These are phyloP conservation scores for Dactylellina leptospora DNA, from an alignment of 2,329 filamentous ascomycete genomes.

Conservation along the genomic window DNA sequence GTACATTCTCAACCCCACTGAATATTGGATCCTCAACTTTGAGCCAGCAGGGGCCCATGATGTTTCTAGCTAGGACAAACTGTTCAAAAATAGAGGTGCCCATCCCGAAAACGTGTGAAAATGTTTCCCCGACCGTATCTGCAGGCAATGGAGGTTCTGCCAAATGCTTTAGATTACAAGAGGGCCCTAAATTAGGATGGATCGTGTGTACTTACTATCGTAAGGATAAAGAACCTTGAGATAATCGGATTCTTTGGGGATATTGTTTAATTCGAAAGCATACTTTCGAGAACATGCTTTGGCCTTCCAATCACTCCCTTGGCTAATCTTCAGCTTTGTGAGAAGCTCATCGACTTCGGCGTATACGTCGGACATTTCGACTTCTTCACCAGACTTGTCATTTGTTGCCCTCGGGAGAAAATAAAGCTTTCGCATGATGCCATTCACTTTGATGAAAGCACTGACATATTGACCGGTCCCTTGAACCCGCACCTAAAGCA, in stretches of 20 bases:
- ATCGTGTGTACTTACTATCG: slow-evolving; percentile 67
- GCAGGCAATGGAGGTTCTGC: slow-evolving; percentile 74
- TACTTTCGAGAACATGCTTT: slow-evolving; percentile 91
- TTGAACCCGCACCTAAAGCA: slow-evolving; percentile 63
- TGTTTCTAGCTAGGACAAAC: slow-evolving; percentile 97
- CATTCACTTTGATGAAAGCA: slow-evolving; percentile 95
- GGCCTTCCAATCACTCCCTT: slow-evolving; percentile 78
- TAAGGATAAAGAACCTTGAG: slow-evolving; percentile 97
- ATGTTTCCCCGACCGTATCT: slow-evolving; percentile 81
- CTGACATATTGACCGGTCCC: slow-evolving; percentile 80
- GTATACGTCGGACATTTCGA: slow-evolving; percentile 89
- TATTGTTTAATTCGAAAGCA: slow-evolving; percentile 86
- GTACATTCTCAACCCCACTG: slow-evolving; percentile 76
- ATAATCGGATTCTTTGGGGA: slow-evolving; percentile 90
- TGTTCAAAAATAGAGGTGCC: slow-evolving; percentile 96
- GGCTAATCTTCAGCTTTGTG: slow-evolving; percentile 80
- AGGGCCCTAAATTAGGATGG: background rate
- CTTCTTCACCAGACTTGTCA: slow-evolving; percentile 71
- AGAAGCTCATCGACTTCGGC: slow-evolving; percentile 87
- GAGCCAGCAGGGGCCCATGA: slow-evolving; percentile 99
- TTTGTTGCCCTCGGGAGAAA: slow-evolving; percentile 82
- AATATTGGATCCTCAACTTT: slow-evolving; percentile 89
- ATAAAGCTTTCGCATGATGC: slow-evolving; percentile 88
- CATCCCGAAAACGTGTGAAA: slow-evolving; percentile 90
- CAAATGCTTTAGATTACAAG: background rate